Evolutionary conservation across 2,329 filamentous ascomycete species (phyloP).

Genomic region (Pyrenophora seminiperda): DNA sequence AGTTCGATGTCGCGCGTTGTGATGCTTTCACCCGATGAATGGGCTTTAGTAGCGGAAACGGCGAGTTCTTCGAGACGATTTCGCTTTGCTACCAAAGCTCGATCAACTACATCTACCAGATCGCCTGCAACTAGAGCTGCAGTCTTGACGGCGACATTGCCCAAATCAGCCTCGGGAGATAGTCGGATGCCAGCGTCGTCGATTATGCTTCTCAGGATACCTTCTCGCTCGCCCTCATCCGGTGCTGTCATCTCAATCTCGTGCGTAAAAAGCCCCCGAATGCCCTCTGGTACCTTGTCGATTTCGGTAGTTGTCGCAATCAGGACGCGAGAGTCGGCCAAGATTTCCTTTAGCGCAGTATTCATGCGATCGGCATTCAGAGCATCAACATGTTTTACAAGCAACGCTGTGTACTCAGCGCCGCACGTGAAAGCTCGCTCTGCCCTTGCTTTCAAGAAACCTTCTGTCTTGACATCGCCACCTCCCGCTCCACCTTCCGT

Average conservation of each 20-base stretch:
- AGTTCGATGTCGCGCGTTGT: constrained; percentile 84
- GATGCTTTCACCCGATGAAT: constrained; percentile 49
- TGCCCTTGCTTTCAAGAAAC: constrained; percentile 82
- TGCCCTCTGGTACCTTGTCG: constrained; percentile 88
- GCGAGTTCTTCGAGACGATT: constrained; percentile 77
- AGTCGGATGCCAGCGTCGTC: constrained; percentile 76
- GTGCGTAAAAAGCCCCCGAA: constrained; percentile 90
- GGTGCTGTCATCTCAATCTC: constrained; percentile 93
- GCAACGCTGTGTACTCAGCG: constrained; percentile 76
- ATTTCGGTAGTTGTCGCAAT: constrained; percentile 95
- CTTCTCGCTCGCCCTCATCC: constrained; percentile 89
- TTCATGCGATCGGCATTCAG: constrained; percentile 90
- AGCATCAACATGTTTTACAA: constrained; percentile 90
- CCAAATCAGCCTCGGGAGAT: constrained; percentile 81
- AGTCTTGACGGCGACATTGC: constrained; percentile 88
- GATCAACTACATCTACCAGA: constrained; percentile 89
- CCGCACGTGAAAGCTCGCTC: constrained; percentile 91
- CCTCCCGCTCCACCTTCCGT: constrained; percentile 88
- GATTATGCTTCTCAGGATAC: constrained; percentile 79
- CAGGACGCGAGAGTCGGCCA: constrained; percentile 78
- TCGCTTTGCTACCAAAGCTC: constrained; percentile 77
- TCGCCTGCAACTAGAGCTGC: constrained; percentile 94
- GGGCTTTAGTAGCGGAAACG: constrained; percentile 48
- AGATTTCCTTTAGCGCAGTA: constrained; percentile 79
- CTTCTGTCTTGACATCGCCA: constrained; percentile 92